Conservation (phyloP, 108 stramenopile species). For the Cyclotella choctawhatcheeana region DNA sequence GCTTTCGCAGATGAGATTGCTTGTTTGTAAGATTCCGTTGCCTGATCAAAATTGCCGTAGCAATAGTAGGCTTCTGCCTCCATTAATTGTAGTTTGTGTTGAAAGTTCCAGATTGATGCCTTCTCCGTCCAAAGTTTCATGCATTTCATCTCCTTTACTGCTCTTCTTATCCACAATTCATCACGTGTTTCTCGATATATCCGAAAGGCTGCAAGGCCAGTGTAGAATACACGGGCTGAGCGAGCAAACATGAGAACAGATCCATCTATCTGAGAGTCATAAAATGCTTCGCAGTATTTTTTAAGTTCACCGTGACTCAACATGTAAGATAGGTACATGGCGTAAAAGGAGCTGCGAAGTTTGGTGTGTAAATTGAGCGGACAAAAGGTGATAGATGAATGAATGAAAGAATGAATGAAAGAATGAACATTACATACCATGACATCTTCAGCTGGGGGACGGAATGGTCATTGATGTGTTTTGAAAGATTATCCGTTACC, state of each 20-base stretch:
- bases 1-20: conserved; percentile 24
- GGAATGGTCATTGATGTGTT: too few relatives aligned
- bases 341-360: not conserved
- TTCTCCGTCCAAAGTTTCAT: conserved; percentile 11
- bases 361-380: not conserved
- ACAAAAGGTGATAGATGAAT: not conserved
- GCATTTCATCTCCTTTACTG: not conserved
- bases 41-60: conserved; percentile 3
- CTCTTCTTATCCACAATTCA: not conserved
- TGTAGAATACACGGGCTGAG: not conserved
- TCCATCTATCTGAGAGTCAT: not conserved
- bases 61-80: conserved; percentile 25
- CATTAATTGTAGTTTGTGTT: conserved; percentile 17
- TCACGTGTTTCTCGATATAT: conserved; percentile 6
- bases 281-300: not conserved
- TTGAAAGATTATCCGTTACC: too few relatives aligned
- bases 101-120: conserved; percentile 21
- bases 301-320: not conserved
- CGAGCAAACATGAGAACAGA: not conserved
- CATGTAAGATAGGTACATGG: not conserved
- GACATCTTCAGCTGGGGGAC: not conserved
- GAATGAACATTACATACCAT: not conserved
- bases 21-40: conserved; percentile 10
- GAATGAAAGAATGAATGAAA: not conserved
- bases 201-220: conserved; percentile 16